Evolutionary conservation across 176 grass and related monocot species (phyloP).

Genomic region (Avena sativa): DNA sequence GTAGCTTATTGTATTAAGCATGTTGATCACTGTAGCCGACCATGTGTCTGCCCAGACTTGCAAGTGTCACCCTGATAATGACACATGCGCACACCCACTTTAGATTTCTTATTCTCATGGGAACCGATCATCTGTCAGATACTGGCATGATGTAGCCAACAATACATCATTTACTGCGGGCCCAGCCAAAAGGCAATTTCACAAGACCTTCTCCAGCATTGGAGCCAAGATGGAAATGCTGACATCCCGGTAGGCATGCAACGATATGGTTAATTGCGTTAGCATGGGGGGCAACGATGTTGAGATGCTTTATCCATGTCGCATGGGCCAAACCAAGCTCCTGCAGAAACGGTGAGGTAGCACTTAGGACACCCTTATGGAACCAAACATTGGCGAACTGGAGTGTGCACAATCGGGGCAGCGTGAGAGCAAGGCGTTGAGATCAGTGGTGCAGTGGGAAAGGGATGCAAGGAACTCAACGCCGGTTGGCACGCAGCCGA

Average conservation of each 20-base stretch:
- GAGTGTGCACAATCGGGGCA: not conserved
- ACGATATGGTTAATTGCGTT: not conserved
- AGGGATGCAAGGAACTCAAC: not conserved
- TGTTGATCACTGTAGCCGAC: too few relatives aligned
- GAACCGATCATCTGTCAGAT: too few relatives aligned
- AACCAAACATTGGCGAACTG: not conserved
- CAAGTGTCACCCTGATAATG: too few relatives aligned
- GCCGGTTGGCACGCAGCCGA: not conserved
- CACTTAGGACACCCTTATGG: too few relatives aligned
- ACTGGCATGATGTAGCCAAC: too few relatives aligned
- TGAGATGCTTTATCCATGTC: not conserved
- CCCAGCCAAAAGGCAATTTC: not conserved
- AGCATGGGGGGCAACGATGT: not conserved
- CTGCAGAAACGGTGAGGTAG: not conserved
- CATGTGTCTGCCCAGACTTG: too few relatives aligned
- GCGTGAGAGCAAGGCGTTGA: not conserved
- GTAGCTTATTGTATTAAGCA: too few relatives aligned
- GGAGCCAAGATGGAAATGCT: not conserved
- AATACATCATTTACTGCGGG: too few relatives aligned
- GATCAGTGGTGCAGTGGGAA: not conserved
- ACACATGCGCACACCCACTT: too few relatives aligned
- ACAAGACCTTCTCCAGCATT: not conserved
- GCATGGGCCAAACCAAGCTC: not conserved
- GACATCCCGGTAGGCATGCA: not conserved
- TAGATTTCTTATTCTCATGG: too few relatives aligned